A percentile compares a stretch with the other conserved stretches of the same genome.
Conservation (phyloP, 1,139 yeast species). For the Sugiyamaella castrensis region DNA sequence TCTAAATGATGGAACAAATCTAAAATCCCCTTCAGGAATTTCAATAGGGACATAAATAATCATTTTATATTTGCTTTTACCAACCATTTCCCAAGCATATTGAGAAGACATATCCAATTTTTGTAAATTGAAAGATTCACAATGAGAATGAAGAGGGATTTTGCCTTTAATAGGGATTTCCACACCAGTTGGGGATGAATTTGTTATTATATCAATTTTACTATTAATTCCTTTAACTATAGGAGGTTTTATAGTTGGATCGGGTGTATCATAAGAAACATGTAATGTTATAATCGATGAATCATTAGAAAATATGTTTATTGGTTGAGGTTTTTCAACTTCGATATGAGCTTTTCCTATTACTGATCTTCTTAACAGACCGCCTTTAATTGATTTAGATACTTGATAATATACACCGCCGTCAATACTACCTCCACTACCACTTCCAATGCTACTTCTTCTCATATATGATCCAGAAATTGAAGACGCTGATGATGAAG, state of each 20-base stretch:
- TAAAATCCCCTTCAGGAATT: constrained; percentile 10
- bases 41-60: constrained; percentile 8
- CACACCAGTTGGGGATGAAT: neutral
- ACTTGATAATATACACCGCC: neutral
- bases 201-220: constrained; percentile 5
- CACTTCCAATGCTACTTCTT: neutral
- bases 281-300: constrained; percentile 1
- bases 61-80: neutral
- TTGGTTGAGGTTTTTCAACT: constrained; percentile 2
- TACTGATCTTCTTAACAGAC: neutral
- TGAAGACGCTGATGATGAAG: constrained; percentile 2
- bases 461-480: neutral
- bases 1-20: constrained; percentile 13
- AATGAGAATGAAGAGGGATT: constrained; percentile 1
- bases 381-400: constrained; percentile 3
- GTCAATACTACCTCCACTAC: neutral
- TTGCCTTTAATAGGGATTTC: neutral
- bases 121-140: constrained; percentile 3
- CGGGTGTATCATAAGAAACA: neutral
- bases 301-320: constrained; percentile 3
- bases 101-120: constrained; percentile 7
- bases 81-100: constrained; percentile 6
- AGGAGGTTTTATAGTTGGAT: constrained; percentile 3
- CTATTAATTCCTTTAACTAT: constrained; percentile 5
- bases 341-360: constrained; percentile 3